Conservation (phyloP, 306 rosid species). For the Dryas drummondii region DNA sequence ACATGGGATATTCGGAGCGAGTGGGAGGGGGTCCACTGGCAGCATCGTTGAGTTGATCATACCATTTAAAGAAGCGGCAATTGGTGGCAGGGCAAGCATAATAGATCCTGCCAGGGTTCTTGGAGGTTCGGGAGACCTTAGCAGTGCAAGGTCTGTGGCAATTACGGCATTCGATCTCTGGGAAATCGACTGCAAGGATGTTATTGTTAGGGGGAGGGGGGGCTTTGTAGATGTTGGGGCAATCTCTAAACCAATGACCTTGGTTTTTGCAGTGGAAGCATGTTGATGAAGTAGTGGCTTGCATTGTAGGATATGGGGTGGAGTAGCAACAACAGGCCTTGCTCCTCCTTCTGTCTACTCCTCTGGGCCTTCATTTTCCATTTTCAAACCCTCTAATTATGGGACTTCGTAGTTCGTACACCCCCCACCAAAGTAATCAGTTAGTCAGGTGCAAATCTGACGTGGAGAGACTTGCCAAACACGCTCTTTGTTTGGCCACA, state of each 20-base stretch:
- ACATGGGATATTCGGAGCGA: neutral
- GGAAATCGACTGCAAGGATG: neutral
- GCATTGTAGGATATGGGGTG: neutral
- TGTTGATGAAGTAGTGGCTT: neutral
- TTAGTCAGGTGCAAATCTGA: neutral
- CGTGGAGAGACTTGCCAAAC: neutral
- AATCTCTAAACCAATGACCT: slow-evolving; percentile 30
- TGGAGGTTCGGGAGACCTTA: neutral
- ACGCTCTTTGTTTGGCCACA: neutral
- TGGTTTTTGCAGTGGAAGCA: slow-evolving; percentile 28
- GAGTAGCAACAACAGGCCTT: neutral
- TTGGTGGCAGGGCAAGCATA: slow-evolving; percentile 6
- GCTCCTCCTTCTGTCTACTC: neutral
- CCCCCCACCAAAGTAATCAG: neutral
- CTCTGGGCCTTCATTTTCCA: no score
- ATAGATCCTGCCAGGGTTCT: slow-evolving; percentile 21
- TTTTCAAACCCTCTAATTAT: no score
- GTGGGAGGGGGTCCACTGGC: neutral
- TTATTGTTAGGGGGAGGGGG: neutral
- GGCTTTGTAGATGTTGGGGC: neutral
- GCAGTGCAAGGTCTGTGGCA: slow-evolving; percentile 34
- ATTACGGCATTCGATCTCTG: slow-evolving; percentile 33
- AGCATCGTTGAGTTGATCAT: slow-evolving; percentile 2
- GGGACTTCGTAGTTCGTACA: no score
- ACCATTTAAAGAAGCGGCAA: slow-evolving; percentile 24